Evolutionary conservation across 2,329 filamentous ascomycete species (phyloP).

Genomic region (Tolypocladium endophyticum): DNA sequence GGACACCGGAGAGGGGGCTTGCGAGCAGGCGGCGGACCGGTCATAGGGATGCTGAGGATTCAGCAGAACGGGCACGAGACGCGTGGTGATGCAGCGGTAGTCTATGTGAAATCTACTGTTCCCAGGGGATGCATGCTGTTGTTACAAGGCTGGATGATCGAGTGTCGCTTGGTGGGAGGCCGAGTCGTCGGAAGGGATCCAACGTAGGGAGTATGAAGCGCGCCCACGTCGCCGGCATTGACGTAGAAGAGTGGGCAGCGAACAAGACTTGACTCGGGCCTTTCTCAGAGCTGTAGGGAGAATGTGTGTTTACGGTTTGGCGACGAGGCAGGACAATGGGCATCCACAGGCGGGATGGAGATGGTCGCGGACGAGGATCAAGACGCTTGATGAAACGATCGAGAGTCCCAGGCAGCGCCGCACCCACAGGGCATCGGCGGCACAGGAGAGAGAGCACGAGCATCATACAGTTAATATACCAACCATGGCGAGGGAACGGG

Average conservation of each 20-base stretch:
- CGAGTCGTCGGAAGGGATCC: neutral
- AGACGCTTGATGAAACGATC: neutral
- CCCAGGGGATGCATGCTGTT: neutral
- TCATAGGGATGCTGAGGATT: conserved; percentile 9
- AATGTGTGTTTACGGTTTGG: neutral
- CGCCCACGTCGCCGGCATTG: neutral
- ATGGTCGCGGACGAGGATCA: neutral
- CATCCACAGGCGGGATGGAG: neutral
- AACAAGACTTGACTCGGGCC: neutral
- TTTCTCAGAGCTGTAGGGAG: neutral
- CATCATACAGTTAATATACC: neutral
- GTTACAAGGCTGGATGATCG: neutral
- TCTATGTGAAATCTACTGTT: neutral
- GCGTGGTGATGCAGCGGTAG: neutral
- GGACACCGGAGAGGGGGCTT: neutral
- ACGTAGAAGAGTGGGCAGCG: neutral
- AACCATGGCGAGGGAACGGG: neutral
- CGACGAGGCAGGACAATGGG: neutral
- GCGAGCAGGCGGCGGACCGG: neutral
- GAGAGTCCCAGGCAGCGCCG: neutral
- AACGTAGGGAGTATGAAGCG: neutral
- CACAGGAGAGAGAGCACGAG: neutral
- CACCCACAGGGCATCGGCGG: neutral
- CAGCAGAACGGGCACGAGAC: neutral
- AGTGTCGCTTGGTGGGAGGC: neutral